Conservation (phyloP, 257 asterid species). For the Cynanchum wilfordii region DNA sequence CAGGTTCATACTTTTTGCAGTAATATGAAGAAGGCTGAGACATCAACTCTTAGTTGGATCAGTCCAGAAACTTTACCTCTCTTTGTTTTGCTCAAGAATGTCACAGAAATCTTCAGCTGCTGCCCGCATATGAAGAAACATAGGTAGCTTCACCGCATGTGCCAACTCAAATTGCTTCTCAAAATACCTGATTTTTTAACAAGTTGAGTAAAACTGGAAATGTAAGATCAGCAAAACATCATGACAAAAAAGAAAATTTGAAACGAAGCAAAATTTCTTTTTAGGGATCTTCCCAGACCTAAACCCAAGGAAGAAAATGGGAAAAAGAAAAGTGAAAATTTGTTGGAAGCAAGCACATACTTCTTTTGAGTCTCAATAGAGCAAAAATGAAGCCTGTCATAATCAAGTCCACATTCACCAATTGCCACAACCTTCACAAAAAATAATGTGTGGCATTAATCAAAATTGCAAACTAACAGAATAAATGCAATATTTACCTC, state of each 20-base stretch:
- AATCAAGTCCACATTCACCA: conserved; percentile 98
- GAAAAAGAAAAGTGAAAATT: not conserved
- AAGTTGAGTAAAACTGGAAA: conserved; percentile 18
- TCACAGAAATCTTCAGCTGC: conserved; percentile 85
- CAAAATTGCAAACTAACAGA: not conserved
- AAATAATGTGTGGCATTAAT: conserved; percentile 20
- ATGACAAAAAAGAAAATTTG: not conserved
- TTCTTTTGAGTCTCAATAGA: conserved; percentile 75
- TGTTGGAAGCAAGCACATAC: conserved; percentile 43
- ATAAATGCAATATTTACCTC: not conserved
- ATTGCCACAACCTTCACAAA: conserved; percentile 92
- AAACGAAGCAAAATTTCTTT: conserved; percentile 3
- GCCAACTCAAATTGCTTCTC: conserved; percentile 96
- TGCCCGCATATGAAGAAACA: conserved; percentile 99
- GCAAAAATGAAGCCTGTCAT: conserved; percentile 93
- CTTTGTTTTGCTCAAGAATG: conserved; percentile 61
- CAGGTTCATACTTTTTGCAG: not conserved
- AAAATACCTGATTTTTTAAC: conserved; percentile 54
- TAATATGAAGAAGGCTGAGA: not conserved
- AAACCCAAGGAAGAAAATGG: not conserved
- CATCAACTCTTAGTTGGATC: not conserved
- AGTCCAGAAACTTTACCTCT: conserved; percentile 37
- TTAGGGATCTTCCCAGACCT: not conserved
- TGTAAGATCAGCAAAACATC: conserved; percentile 13
- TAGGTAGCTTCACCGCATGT: conserved; percentile 72